A percentile compares a stretch with the other conserved stretches of the same genome.
phyloP scores from a whole-genome alignment of 768 basidiomycete species.

The Pisolithus marmoratus region DNA sequence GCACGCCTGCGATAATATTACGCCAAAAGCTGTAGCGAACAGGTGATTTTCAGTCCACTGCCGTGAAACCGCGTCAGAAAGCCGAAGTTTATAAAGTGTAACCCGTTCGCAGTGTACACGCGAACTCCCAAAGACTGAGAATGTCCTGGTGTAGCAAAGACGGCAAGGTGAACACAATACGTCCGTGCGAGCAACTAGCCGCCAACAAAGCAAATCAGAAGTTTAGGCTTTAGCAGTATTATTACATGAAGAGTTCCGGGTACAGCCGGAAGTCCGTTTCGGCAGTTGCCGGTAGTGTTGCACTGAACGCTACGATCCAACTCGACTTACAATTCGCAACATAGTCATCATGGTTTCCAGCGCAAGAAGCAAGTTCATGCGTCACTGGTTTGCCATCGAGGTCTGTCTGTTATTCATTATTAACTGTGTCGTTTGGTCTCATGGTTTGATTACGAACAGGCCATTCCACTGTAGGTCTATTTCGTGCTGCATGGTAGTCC shows the following conservation, averaged over 20 bases:
- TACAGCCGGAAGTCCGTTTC: neutral
- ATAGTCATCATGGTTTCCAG: conserved; percentile 19
- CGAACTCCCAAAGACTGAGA: too few relatives aligned
- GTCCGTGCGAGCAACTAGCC: too few relatives aligned
- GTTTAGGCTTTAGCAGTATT: too few relatives aligned
- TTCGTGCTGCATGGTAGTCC: conserved; percentile 3
- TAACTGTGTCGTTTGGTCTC: neutral
- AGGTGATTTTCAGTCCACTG: too few relatives aligned
- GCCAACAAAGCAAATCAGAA: too few relatives aligned
- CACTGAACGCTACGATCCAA: neutral
- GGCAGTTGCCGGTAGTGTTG: conserved; percentile 6
- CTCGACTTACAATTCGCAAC: neutral
- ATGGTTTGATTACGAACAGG: conserved; percentile 24
- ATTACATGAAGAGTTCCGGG: neutral
- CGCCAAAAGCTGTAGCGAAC: too few relatives aligned
- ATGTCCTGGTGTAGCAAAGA: too few relatives aligned
- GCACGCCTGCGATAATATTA: too few relatives aligned
- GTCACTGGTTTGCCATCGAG: conserved; percentile 43
- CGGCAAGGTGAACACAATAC: too few relatives aligned
- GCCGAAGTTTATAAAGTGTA: too few relatives aligned
- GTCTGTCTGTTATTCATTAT: conserved; percentile 16
- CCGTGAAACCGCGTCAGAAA: too few relatives aligned
- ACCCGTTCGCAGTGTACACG: too few relatives aligned
- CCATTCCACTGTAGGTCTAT: conserved; percentile 42
- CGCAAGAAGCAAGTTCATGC: conserved; percentile 26